A percentile compares a stretch with the other conserved stretches of the same genome.
Conservation (phyloP, 1,284 basidiomycete genomes). For the Trametes pubescens region DNA sequence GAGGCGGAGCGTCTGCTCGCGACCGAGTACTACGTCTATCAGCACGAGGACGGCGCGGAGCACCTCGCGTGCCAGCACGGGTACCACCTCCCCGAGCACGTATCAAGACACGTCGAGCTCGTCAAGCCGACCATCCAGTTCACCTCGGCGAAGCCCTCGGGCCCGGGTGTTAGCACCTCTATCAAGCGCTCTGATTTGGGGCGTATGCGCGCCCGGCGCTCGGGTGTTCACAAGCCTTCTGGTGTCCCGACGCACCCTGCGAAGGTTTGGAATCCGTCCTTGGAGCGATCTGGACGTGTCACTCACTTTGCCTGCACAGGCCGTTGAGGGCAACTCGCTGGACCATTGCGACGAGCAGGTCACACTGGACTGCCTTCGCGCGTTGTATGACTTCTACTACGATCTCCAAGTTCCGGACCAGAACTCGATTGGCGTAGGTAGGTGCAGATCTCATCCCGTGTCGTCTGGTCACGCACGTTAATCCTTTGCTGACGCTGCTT, state of each 20-base stretch:
- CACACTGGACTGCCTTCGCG: constrained; percentile 60
- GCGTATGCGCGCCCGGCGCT: background rate
- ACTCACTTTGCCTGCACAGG: background rate
- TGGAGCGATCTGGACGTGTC: background rate
- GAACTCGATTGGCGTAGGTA: constrained; percentile 59
- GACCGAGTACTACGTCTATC: constrained; percentile 55
- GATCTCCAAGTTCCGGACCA: constrained; percentile 48
- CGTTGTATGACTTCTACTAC: constrained; percentile 58
- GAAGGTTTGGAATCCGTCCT: background rate
- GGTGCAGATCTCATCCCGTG: background rate
- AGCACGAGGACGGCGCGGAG: constrained; percentile 47
- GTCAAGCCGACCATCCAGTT: constrained; percentile 59
- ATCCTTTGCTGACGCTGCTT: background rate
- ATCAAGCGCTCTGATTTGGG: background rate
- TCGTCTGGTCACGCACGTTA: too few species aligned
- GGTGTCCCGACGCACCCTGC: background rate
- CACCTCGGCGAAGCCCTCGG: constrained; percentile 25
- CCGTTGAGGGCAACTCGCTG: background rate
- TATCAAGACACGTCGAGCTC: constrained; percentile 56
- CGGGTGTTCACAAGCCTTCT: background rate
- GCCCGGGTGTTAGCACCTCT: too few species aligned
- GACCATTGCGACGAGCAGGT: constrained; percentile 49
- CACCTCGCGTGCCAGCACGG: constrained; percentile 46
- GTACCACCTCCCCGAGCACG: constrained; percentile 54
- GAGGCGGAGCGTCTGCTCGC: constrained; percentile 55